Conservation (phyloP, 1,284 basidiomycete species). For the Fistulinella cinereoalba region DNA sequence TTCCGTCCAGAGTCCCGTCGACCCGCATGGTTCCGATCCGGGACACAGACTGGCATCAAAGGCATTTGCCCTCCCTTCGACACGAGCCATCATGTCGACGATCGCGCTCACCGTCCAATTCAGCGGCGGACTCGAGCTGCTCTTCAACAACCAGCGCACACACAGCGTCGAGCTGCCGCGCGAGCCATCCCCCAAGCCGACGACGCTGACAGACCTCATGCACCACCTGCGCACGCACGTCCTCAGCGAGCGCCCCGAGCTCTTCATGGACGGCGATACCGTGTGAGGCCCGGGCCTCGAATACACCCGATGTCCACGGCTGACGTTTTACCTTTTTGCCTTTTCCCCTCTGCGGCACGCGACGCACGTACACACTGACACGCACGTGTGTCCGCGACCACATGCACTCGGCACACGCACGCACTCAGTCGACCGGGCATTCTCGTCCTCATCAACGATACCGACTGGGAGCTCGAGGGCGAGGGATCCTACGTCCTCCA, state of each 20-base stretch:
- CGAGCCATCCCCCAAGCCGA: slow-evolving; percentile 29
- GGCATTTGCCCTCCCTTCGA: too few species aligned
- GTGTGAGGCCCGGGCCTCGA: slow-evolving; percentile 69
- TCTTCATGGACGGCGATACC: slow-evolving; percentile 86
- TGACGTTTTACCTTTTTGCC: too few species aligned
- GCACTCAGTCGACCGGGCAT: slow-evolving; percentile 85
- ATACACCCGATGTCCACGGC: too few species aligned
- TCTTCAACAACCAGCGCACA: slow-evolving; percentile 68
- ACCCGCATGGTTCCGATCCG: too few species aligned
- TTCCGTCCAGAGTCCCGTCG: too few species aligned
- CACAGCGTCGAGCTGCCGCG: slow-evolving; percentile 64
- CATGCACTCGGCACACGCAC: neutral
- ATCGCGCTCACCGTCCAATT: slow-evolving; percentile 60
- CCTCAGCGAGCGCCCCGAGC: slow-evolving; percentile 81
- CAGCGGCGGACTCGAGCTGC: slow-evolving; percentile 78
- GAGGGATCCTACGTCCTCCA: slow-evolving; percentile 86
- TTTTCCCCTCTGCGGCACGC: too few species aligned
- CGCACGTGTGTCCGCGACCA: too few species aligned
- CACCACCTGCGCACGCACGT: slow-evolving; percentile 76
- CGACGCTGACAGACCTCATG: slow-evolving; percentile 77
- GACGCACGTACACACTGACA: too few species aligned
- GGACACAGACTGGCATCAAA: too few species aligned
- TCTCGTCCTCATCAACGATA: slow-evolving; percentile 92
- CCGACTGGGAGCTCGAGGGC: slow-evolving; percentile 97
- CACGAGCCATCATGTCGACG: too few species aligned